Evolutionary conservation across 1,284 basidiomycete genomes (phyloP).

Genomic region (Ustilago sp.): DNA sequence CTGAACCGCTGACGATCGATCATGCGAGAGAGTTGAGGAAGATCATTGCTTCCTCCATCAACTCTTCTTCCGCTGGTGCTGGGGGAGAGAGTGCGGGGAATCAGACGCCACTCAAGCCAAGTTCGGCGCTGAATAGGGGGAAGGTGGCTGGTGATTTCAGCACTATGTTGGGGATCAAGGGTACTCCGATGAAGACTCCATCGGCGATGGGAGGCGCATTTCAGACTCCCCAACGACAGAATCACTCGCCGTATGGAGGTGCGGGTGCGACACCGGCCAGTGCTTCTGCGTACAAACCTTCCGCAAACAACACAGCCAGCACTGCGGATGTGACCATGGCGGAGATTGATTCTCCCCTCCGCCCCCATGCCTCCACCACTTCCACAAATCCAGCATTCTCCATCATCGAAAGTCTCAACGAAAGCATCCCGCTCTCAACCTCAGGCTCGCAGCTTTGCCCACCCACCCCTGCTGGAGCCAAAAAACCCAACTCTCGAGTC

Average conservation of each 20-base stretch:
- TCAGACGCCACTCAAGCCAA: slow-evolving; percentile 39
- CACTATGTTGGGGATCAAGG: slow-evolving; percentile 35
- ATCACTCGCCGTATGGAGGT: slow-evolving; percentile 28
- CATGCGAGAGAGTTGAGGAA: slow-evolving; percentile 50
- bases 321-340: slow-evolving; percentile 27
- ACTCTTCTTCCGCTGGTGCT: slow-evolving; percentile 9
- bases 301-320: neutral
- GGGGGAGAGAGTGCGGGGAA: neutral
- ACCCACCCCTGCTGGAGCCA: slow-evolving; percentile 3
- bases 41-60: slow-evolving; percentile 41
- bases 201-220: slow-evolving; percentile 11
- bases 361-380: slow-evolving; percentile 2
- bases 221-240: slow-evolving; percentile 25
- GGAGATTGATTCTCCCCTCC: slow-evolving; percentile 42
- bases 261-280: slow-evolving; percentile 28
- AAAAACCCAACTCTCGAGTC: slow-evolving; percentile 46
- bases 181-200: slow-evolving; percentile 23
- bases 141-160: slow-evolving; percentile 29
- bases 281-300: slow-evolving; percentile 38
- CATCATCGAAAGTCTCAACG: slow-evolving; percentile 60
- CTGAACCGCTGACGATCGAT: slow-evolving; percentile 39
- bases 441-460: slow-evolving; percentile 36
- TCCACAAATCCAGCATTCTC: slow-evolving; percentile 5
- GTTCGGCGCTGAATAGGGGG: slow-evolving; percentile 32
- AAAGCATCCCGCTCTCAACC: slow-evolving; percentile 34